Percentiles rank a stretch among this genome's conserved stretches.
Conservation (phyloP, 768 basidiomycete genomes). For the Phanerochaete sordida region DNA sequence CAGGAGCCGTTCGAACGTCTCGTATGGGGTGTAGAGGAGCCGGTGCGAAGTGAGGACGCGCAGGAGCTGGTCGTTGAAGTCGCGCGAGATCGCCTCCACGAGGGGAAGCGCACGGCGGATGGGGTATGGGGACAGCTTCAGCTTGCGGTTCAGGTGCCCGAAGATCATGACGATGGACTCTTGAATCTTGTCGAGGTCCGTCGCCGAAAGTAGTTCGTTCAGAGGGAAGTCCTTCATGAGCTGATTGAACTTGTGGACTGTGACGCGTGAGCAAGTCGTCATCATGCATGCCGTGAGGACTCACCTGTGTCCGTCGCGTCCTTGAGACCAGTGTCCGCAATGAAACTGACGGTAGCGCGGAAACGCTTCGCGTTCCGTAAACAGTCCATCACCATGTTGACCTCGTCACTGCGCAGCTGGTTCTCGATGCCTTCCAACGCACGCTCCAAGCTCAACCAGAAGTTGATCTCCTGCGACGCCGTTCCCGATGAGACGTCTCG, state of each 20-base stretch:
- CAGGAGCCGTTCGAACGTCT: conserved; percentile 87
- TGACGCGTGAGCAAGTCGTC: background rate
- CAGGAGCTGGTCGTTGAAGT: conserved; percentile 94
- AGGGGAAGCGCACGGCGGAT: conserved; percentile 94
- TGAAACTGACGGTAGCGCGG: conserved; percentile 95
- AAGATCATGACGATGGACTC: conserved; percentile 88
- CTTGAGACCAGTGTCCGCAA: conserved; percentile 95
- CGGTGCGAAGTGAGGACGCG: conserved; percentile 89
- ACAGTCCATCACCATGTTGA: conserved; percentile 90
- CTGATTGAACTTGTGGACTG: conserved; percentile 97
- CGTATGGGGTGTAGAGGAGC: conserved; percentile 90
- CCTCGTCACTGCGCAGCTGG: conserved; percentile 89
- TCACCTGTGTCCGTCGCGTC: conserved; percentile 85
- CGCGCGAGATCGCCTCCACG: conserved; percentile 95
- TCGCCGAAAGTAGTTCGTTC: conserved; percentile 94
- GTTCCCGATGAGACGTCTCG: conserved; percentile 93
- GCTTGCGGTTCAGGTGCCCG: conserved; percentile 90
- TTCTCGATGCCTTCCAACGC: conserved; percentile 91
- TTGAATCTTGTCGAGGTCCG: conserved; percentile 93
- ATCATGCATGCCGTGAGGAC: conserved; percentile 19
- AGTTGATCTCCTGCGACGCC: conserved; percentile 98
- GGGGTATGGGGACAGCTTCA: conserved; percentile 94
- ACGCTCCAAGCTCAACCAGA: conserved; percentile 94
- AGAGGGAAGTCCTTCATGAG: conserved; percentile 99
- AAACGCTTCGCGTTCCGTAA: conserved; percentile 95